phyloP scores from a whole-genome alignment of 2,329 filamentous ascomycete species.

The Thelonectria olida region DNA sequence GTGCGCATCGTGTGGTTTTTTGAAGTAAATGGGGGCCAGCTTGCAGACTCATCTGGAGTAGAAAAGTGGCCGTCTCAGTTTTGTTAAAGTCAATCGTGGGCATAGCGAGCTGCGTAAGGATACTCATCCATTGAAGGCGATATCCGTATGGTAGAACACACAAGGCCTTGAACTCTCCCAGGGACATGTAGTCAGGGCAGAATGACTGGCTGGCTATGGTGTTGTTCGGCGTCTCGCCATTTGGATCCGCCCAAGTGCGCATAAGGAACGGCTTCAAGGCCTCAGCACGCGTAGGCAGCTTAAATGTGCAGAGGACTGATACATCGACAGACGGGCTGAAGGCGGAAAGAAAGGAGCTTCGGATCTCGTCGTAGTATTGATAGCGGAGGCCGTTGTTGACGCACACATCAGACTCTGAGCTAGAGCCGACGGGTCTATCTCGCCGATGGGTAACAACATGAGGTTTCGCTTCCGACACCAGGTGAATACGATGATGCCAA shows the following conservation, averaged over 20 bases:
- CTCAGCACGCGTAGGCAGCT: slow-evolving; percentile 18
- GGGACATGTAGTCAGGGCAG: slow-evolving; percentile 57
- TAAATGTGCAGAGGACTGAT: slow-evolving; percentile 24
- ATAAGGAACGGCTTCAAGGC: slow-evolving; percentile 27
- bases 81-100: slow-evolving; percentile 37
- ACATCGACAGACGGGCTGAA: neutral
- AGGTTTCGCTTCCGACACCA: slow-evolving; percentile 32
- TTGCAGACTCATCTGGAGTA: slow-evolving; percentile 36
- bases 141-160: slow-evolving; percentile 25
- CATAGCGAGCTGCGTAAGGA: slow-evolving; percentile 33
- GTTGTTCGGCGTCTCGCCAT: slow-evolving; percentile 53
- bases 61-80: slow-evolving; percentile 22
- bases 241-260: slow-evolving; percentile 1
- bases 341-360: neutral
- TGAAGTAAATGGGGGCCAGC: slow-evolving; percentile 12
- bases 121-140: slow-evolving; percentile 32
- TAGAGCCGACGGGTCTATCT: neutral
- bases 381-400: slow-evolving; percentile 37
- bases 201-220: slow-evolving; percentile 58
- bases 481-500: slow-evolving; percentile 13
- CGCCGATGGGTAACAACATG: slow-evolving; percentile 24
- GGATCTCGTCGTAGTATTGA: slow-evolving; percentile 24
- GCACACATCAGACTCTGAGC: slow-evolving; percentile 26
- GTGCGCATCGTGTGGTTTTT: neutral
- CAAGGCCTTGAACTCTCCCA: slow-evolving; percentile 62